Evolutionary conservation across 2,329 filamentous ascomycete species (phyloP).

Genomic region (Cryphonectria radicalis): DNA sequence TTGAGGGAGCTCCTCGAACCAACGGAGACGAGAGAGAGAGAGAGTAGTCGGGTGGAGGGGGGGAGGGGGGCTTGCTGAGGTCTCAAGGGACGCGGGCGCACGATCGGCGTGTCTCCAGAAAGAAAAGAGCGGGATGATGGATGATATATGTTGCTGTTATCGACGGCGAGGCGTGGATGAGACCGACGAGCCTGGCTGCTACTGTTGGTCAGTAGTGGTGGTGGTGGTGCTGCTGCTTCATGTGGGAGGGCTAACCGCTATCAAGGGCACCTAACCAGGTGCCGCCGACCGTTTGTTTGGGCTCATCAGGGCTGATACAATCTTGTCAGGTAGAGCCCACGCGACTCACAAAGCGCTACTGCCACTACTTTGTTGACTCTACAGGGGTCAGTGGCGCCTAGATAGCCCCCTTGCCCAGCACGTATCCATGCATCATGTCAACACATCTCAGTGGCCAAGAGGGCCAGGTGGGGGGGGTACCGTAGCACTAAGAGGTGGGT

Average conservation of each 20-base stretch:
- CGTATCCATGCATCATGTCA: background rate
- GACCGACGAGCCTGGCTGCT: background rate
- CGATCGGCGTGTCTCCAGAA: background rate
- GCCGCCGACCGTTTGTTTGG: background rate
- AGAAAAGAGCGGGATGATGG: background rate
- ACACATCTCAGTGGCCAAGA: background rate
- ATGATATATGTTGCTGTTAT: background rate
- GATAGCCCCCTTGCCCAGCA: background rate
- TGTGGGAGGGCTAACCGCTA: background rate
- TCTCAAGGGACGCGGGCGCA: background rate
- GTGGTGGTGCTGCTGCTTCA: background rate
- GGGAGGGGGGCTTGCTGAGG: background rate
- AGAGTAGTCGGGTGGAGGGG: background rate
- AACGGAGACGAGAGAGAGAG: background rate
- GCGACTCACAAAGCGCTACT: background rate
- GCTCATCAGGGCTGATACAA: background rate
- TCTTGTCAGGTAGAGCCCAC: background rate
- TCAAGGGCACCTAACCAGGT: background rate
- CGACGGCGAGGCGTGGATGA: background rate
- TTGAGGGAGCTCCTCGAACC: constrained; percentile 18
- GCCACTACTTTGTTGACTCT: background rate
- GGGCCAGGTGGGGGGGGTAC: background rate
- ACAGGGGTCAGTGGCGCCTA: background rate
- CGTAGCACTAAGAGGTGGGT: background rate
- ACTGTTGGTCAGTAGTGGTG: background rate